These are phyloP conservation scores for Xylariaceae sp. DNA, from an alignment of 2,329 filamentous ascomycete genomes.

Conservation along the genomic window DNA sequence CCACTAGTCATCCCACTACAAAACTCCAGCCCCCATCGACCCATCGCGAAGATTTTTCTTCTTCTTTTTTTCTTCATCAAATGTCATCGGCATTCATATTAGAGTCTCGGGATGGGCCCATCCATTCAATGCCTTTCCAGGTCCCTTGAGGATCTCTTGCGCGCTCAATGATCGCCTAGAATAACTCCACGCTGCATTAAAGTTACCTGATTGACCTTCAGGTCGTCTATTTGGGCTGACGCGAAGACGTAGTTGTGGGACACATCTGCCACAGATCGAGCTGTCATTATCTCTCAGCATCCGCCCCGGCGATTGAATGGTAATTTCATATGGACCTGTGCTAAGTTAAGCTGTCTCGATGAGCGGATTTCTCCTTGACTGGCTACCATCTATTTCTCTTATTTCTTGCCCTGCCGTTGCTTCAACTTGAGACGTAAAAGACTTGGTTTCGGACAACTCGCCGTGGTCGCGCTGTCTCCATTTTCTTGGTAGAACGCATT, in stretches of 20 bases:
- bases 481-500: slow-evolving; percentile 76
- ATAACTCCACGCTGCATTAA: slow-evolving; percentile 65
- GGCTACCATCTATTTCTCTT: slow-evolving; percentile 24
- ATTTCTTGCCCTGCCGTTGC: slow-evolving; percentile 51
- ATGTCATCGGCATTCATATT: slow-evolving; percentile 89
- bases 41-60: slow-evolving; percentile 25
- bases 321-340: no score
- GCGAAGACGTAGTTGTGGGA: slow-evolving; percentile 36
- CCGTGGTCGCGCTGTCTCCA: slow-evolving; percentile 68
- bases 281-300: background rate
- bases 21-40: slow-evolving; percentile 4
- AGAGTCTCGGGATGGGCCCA: slow-evolving; percentile 96
- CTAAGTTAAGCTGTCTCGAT: background rate
- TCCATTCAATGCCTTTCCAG: slow-evolving; percentile 84
- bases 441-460: slow-evolving; percentile 79
- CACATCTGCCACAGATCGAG: slow-evolving; percentile 21
- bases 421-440: slow-evolving; percentile 79
- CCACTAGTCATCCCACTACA: background rate
- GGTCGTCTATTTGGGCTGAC: slow-evolving; percentile 34
- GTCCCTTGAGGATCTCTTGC: slow-evolving; percentile 73
- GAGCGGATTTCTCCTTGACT: background rate
- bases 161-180: slow-evolving; percentile 98
- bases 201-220: slow-evolving; percentile 54
- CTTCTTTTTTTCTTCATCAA: slow-evolving; percentile 51
- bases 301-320: background rate